Conservation (phyloP, 208 protist species). For the Wallacemonas sp. region DNA sequence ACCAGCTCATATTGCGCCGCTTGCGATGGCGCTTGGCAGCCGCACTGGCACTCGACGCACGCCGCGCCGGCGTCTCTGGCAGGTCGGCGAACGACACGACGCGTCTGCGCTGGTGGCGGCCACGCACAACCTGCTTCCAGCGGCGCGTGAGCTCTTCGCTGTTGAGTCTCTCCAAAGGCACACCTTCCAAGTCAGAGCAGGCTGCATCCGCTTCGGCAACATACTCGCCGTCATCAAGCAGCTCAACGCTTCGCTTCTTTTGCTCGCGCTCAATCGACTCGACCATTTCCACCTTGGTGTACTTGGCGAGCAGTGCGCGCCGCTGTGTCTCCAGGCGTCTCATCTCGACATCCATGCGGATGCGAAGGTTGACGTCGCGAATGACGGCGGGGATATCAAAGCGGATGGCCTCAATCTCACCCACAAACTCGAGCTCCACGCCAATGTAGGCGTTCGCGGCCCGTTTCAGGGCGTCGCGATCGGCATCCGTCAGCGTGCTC, state of each 20-base stretch:
- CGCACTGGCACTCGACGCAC: constrained; percentile 10
- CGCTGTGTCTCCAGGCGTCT: constrained; percentile 42
- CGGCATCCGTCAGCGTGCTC: neutral
- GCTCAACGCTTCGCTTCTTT: constrained; percentile 52
- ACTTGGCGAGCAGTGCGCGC: constrained; percentile 22
- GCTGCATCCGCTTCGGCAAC: constrained; percentile 23
- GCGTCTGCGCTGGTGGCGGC: constrained; percentile 33
- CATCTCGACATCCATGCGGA: constrained; percentile 34
- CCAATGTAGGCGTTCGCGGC: neutral
- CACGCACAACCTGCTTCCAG: constrained; percentile 39
- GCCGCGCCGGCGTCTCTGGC: constrained; percentile 16
- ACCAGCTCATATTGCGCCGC: constrained; percentile 34
- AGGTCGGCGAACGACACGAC: constrained; percentile 46
- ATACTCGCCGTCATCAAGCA: constrained; percentile 42
- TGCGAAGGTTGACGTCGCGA: constrained; percentile 53
- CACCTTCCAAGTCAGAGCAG: constrained; percentile 15
- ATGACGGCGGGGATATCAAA: constrained; percentile 35
- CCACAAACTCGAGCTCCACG: constrained; percentile 21
- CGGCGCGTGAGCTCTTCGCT: constrained; percentile 35
- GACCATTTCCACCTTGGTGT: constrained; percentile 30
- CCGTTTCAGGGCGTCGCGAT: neutral
- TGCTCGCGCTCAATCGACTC: constrained; percentile 51
- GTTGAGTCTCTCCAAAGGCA: constrained; percentile 22
- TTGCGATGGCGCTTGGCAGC: constrained; percentile 21
- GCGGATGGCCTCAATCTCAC: constrained; percentile 23